phyloP scores from a whole-genome alignment of 2,329 filamentous ascomycete species.

The Nemania bipapillata region DNA sequence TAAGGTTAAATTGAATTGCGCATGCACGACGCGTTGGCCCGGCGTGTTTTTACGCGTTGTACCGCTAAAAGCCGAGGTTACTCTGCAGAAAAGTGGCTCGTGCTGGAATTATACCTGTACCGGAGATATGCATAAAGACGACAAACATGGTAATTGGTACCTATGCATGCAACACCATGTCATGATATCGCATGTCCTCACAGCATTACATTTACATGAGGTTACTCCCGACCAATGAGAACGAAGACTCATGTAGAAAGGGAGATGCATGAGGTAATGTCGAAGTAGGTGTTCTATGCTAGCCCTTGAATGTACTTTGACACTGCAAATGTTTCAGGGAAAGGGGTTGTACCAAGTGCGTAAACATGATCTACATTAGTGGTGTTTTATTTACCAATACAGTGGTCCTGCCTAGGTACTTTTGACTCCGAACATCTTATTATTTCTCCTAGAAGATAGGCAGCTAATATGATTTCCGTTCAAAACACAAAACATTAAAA shows the following conservation, averaged over 20 bases:
- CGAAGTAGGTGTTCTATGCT: not conserved
- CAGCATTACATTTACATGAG: too few species aligned
- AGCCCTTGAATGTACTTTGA: not conserved
- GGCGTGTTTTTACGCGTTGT: conserved; percentile 38
- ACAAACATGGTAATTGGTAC: not conserved
- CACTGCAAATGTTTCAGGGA: not conserved
- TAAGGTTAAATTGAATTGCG: too few species aligned
- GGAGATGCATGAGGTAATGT: not conserved
- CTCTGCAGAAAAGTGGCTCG: conserved; percentile 7
- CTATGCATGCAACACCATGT: not conserved
- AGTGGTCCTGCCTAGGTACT: not conserved
- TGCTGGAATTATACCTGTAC: conserved; percentile 1
- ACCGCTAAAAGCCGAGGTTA: conserved; percentile 16
- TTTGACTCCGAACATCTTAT: not conserved
- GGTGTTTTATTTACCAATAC: not conserved
- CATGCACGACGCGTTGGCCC: conserved; percentile 23
- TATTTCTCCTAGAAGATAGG: not conserved
- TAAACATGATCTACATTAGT: not conserved
- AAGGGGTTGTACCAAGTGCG: not conserved
- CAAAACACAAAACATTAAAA: too few species aligned
- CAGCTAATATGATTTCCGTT: not conserved
- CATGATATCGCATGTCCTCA: not conserved
- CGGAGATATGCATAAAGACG: not conserved
- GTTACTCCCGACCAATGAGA: not conserved
- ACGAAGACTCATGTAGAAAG: not conserved